phyloP scores from a whole-genome alignment of 768 basidiomycete species.

The Termitomyces sp. region DNA sequence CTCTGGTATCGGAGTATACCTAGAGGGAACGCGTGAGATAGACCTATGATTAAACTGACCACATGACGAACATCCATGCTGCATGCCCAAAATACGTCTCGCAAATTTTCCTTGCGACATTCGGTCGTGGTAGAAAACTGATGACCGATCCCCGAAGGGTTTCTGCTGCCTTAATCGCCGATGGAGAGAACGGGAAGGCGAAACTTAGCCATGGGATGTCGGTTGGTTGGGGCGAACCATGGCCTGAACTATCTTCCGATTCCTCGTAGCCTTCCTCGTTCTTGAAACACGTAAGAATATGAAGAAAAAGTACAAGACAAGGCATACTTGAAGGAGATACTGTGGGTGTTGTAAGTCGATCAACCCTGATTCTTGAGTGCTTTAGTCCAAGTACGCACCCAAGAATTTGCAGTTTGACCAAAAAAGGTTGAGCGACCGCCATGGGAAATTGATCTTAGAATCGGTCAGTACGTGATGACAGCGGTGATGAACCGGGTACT shows the following conservation, averaged over 20 bases:
- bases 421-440: slow-evolving; percentile 61
- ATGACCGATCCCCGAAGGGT: slow-evolving; percentile 40
- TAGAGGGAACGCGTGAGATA: slow-evolving; percentile 18
- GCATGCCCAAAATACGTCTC: slow-evolving; percentile 61
- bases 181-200: slow-evolving; percentile 52
- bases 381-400: slow-evolving; percentile 35
- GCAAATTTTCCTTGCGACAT: slow-evolving; percentile 33
- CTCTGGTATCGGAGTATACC: slow-evolving; percentile 66
- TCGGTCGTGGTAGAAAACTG: slow-evolving; percentile 37
- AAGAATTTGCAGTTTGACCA: slow-evolving; percentile 63
- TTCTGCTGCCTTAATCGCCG: slow-evolving; percentile 37
- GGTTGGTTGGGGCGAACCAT: slow-evolving; percentile 37
- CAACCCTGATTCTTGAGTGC: slow-evolving; percentile 4
- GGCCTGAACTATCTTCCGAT: slow-evolving; percentile 34
- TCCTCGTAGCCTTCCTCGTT: slow-evolving; percentile 58
- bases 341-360: slow-evolving; percentile 16
- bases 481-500: slow-evolving; percentile 16
- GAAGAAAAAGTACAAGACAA: neutral
- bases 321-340: slow-evolving; percentile 62
- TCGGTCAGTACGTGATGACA: slow-evolving; percentile 12
- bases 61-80: slow-evolving; percentile 60
- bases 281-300: slow-evolving; percentile 21
- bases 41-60: slow-evolving; percentile 1
- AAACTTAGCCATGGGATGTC: slow-evolving; percentile 57
- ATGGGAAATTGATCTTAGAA: slow-evolving; percentile 52